Base-by-base conservation (phyloP, 768 basidiomycete species). In the Ephemerocybe angulata region DNA sequence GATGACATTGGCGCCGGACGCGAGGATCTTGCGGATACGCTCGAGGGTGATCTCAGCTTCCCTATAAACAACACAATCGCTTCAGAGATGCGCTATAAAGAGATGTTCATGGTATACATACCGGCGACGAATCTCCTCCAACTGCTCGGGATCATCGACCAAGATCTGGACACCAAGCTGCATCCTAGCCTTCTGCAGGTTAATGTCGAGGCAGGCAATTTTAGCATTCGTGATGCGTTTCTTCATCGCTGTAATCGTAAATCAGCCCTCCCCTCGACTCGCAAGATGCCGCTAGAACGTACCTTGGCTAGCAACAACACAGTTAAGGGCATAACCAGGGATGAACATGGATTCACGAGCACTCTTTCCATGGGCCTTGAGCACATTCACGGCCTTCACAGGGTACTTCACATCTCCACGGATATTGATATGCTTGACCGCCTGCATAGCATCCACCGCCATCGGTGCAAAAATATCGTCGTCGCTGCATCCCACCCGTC, bases 301-400 rank as follows among this genome's bases (percentile, higher is more conserved):
- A 95, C 97, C 97, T 82, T 99, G 97, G 72, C 93, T 96, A 1
- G 97, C 94, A 38, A 98, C 94, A 12, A 96, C 98, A 73, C 97
- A 98, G 69, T 98, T 99, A 58, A 99, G 74, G 31, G 97, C 97
- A 73, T 98, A 99, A 35, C 97, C 97, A 65, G 89, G 90, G 46
- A 99, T 90, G 67, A 89, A 94, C 57, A 97, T 65, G 40, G 95
- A 98, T 70, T 99, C 97, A 60, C 94, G 81, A 22, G 97, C 92
- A 68, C 93, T 95, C 73, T 85, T 86, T 52, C 97, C 97, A 63
- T 99, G 97, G 2, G 97, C 97, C 72, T 99, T 99, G 62, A 99
- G 79, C 27, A 98, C 85, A 66, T 99, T 99, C 60, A 99, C 97
- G 4, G 97, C 97, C 73, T 99, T 98, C 58, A 99, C 97, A 4